Evolutionary conservation across 345 rosid genomes (phyloP).

Genomic region (Eucalyptus caleyi): DNA sequence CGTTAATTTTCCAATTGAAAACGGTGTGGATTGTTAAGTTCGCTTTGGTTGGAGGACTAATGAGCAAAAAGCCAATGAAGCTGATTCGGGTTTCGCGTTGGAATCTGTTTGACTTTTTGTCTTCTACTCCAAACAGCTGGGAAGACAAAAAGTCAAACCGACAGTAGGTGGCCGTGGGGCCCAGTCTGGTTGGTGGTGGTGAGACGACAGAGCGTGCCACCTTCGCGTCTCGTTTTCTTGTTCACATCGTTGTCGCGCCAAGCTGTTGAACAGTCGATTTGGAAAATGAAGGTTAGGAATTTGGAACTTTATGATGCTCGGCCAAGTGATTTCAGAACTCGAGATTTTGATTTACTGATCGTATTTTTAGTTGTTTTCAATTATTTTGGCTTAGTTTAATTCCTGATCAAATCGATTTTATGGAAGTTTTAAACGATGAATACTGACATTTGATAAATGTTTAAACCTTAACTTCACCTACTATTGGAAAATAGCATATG

Average conservation of each 20-base stretch:
- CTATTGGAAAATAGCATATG: background rate
- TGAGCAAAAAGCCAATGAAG: background rate
- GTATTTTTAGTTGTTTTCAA: background rate
- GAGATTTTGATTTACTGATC: background rate
- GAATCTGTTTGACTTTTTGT: background rate
- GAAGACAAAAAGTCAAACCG: background rate
- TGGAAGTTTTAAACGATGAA: background rate
- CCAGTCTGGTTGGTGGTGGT: background rate
- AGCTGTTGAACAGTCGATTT: background rate
- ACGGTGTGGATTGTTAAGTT: background rate
- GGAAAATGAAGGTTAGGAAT: background rate
- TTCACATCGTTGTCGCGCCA: background rate
- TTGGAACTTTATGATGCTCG: background rate
- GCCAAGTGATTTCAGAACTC: background rate
- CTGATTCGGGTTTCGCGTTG: background rate
- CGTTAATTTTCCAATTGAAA: background rate
- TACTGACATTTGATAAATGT: background rate
- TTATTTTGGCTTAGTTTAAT: background rate
- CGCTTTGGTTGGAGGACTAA: background rate
- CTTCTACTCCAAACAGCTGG: background rate
- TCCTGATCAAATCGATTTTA: background rate
- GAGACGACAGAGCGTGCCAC: background rate
- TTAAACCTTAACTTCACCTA: background rate
- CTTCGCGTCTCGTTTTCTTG: background rate
- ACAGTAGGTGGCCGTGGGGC: background rate